Evolutionary conservation across 805 yeast genomes (phyloP).

Genomic region (Starmerella cellae): DNA sequence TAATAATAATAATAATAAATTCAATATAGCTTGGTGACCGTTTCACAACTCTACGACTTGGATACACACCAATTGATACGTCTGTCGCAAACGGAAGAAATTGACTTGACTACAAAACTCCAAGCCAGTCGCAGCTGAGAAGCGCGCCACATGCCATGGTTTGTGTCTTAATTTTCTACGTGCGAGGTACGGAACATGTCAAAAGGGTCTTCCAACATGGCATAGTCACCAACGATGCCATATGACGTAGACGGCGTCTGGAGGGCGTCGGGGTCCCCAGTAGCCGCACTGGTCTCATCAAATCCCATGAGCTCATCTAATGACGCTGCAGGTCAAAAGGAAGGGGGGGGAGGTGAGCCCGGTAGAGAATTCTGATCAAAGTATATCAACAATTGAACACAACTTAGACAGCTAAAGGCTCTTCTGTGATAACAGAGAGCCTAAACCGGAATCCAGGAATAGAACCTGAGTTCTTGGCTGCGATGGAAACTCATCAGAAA

Average conservation of each 20-base stretch:
- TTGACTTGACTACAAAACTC: no score
- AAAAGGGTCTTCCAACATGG: constrained; percentile 18
- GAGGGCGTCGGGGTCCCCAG: constrained; percentile 19
- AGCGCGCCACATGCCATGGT: constrained; percentile 21
- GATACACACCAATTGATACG: no score
- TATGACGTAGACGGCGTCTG: constrained; percentile 13
- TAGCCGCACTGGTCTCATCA: constrained; percentile 17
- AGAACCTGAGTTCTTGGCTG: no score
- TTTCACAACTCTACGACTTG: background rate
- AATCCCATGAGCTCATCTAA: constrained; percentile 22
- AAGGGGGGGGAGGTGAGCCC: constrained; percentile 20
- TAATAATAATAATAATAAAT: background rate
- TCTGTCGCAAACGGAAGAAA: no score
- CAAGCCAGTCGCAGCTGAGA: constrained; percentile 20
- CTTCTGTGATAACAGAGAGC: no score
- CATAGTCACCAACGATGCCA: constrained; percentile 20
- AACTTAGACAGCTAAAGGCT: no score
- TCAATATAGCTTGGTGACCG: background rate
- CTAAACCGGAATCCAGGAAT: no score
- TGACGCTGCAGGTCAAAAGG: constrained; percentile 25
- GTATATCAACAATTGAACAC: no score
- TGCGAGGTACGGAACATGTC: constrained; percentile 4
- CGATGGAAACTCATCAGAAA: no score
- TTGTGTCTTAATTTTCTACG: constrained; percentile 3
- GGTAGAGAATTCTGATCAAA: no score